Evolutionary conservation across 1,284 basidiomycete genomes (phyloP).

Genomic region (Sparassis latifolia): DNA sequence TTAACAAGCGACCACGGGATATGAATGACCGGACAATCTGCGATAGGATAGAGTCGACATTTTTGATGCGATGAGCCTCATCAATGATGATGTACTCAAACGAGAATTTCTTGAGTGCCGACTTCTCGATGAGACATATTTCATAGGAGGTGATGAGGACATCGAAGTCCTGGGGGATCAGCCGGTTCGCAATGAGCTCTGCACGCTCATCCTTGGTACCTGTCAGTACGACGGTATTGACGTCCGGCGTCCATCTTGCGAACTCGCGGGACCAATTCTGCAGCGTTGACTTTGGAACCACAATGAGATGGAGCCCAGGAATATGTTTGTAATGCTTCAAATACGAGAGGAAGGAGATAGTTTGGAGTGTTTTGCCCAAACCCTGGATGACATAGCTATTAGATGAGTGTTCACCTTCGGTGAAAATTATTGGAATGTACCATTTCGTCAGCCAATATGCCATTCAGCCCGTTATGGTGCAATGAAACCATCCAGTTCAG

Average conservation of each 20-base stretch:
- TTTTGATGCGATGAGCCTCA: conserved; percentile 99
- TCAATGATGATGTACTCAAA: conserved; percentile 99
- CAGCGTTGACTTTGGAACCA: conserved; percentile 96
- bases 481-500: conserved; percentile 96
- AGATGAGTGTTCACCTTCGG: too few species aligned
- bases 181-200: conserved; percentile 70
- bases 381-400: conserved; percentile 46
- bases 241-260: conserved; percentile 86
- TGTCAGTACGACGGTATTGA: conserved; percentile 78
- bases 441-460: conserved; percentile 94
- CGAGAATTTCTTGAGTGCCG: conserved; percentile 86
- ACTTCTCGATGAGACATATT: conserved; percentile 94
- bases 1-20: conserved; percentile 85
- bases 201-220: conserved; percentile 89
- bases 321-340: conserved; percentile 81
- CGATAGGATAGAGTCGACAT: conserved; percentile 93
- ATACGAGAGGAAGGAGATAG: conserved; percentile 95
- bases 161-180: conserved; percentile 89
- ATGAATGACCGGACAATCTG: conserved; percentile 94
- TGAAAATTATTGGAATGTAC: conserved; percentile 28
- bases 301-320: conserved; percentile 85
- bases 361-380: conserved; percentile 97
- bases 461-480: conserved; percentile 90
- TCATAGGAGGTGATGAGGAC: conserved; percentile 97
- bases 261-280: conserved; percentile 98